phyloP scores from a whole-genome alignment of 345 rosid genomes.

The Eucalyptus victrix region DNA sequence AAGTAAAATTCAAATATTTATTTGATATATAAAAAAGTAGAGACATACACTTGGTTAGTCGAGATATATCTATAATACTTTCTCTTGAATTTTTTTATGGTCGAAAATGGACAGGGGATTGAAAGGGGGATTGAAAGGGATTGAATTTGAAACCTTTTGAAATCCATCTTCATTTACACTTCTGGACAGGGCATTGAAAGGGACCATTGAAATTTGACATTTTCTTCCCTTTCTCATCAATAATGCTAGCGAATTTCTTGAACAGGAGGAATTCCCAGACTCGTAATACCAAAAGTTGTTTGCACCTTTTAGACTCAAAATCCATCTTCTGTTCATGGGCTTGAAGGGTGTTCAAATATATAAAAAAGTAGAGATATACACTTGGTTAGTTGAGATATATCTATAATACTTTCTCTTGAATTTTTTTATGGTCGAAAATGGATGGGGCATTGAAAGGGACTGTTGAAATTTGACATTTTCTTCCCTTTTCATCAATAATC shows the following conservation, averaged over 20 bases:
- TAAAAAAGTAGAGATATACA: background rate
- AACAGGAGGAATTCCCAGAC: too few species aligned
- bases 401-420: background rate
- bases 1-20: background rate
- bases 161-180: too few species aligned
- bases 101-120: background rate
- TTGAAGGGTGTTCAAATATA: too few species aligned
- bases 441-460: background rate
- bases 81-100: background rate
- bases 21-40: background rate
- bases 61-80: too few species aligned
- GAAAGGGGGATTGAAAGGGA: background rate
- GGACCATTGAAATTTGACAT: background rate
- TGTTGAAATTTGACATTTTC: background rate
- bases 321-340: background rate
- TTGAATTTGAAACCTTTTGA: too few species aligned
- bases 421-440: too few species aligned
- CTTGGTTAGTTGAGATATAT: background rate
- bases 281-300: too few species aligned
- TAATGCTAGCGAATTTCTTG: too few species aligned
- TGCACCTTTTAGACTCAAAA: too few species aligned
- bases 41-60: background rate
- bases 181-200: background rate
- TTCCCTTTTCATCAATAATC: too few species aligned
- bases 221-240: too few species aligned